Evolutionary conservation across 1,139 yeast genomes (phyloP).

Genomic region (Suhomyces bolitotheri): DNA sequence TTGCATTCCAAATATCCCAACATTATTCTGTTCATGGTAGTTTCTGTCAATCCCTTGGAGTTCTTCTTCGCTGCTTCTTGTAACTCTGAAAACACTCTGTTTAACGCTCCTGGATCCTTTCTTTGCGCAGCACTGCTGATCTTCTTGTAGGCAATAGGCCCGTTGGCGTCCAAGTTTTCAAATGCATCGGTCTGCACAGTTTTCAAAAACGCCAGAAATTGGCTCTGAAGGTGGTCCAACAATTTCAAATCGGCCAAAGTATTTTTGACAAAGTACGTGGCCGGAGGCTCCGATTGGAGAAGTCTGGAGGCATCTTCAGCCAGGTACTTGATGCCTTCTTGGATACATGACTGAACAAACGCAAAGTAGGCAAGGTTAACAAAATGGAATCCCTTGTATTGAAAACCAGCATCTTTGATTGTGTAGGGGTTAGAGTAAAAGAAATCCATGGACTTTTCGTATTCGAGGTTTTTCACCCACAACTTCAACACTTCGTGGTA

Average conservation of each 20-base stretch:
- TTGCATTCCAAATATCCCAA: constrained; percentile 33
- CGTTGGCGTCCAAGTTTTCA: constrained; percentile 39
- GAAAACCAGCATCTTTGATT: constrained; percentile 11
- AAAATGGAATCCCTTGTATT: constrained; percentile 19
- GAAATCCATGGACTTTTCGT: constrained; percentile 15
- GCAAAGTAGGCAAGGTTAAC: constrained; percentile 36
- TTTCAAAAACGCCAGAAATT: constrained; percentile 17
- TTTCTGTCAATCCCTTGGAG: constrained; percentile 29
- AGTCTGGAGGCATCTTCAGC: constrained; percentile 30
- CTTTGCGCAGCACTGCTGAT: constrained; percentile 25
- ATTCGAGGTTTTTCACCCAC: constrained; percentile 41
- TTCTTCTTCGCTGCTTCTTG: constrained; percentile 26
- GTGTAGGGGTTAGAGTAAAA: constrained; percentile 15
- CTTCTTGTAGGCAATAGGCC: constrained; percentile 23
- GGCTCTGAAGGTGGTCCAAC: constrained; percentile 14
- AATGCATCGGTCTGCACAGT: constrained; percentile 15
- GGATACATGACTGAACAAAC: constrained; percentile 33
- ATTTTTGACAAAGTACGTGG: constrained; percentile 21
- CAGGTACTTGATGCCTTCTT: constrained; percentile 25
- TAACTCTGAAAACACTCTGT: constrained; percentile 26
- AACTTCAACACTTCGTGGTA: constrained; percentile 29
- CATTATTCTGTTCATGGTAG: constrained; percentile 38
- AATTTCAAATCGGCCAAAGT: constrained; percentile 18
- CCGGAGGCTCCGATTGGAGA: constrained; percentile 31
- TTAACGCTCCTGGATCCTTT: constrained; percentile 23